Evolutionary conservation across 768 basidiomycete genomes (phyloP), one percentile per base, ranked within the genome.

Genomic region (Auriculariales sp.): DNA sequence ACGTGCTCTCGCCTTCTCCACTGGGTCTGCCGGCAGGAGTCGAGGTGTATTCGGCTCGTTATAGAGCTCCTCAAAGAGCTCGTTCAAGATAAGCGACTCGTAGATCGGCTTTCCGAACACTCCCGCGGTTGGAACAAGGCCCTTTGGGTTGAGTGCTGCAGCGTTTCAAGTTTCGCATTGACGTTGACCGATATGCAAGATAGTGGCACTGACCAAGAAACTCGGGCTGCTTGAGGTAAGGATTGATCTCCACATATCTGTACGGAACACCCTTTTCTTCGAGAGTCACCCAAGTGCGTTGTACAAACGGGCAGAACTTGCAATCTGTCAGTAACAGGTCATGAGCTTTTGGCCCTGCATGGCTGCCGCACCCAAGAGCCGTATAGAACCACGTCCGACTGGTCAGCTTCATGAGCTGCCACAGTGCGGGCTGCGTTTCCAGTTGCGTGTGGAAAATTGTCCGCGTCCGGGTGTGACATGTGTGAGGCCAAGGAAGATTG

Each of bases 261-360:
- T 83, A 84, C 1, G 75, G 74, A 27, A 83, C 74, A 0, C 72
- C 72, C 49, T 69, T 74, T 58, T 83, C 81, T 57, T 85, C 80
- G 3, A 84, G 66, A 0, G 73, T 61, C 47, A 83, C 77, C 83
- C 82, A 84, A 10, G 67, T 66, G 10, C 81, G 68, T 58, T 61
- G 62, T 15, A 64, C 31, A 15, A 9, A 32, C 31, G 31, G 31
- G 15, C 31, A 32, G 31, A 32, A 32, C 31, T 32, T n/a, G n/a
- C n/a, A n/a, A n/a, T n/a, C n/a, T n/a, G n/a, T n/a, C n/a, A n/a
- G n/a, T n/a, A n/a, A n/a, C n/a, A n/a, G n/a, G n/a, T n/a, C n/a
- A n/a, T n/a, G n/a, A n/a, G n/a, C n/a, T n/a, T n/a, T n/a, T n/a
- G n/a, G n/a, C n/a, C n/a, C n/a, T n/a, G n/a, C n/a, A n/a, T n/a